These are phyloP conservation scores for Sedum album DNA, from an alignment of 164 flowering plant genomes.

Conservation along the genomic window DNA sequence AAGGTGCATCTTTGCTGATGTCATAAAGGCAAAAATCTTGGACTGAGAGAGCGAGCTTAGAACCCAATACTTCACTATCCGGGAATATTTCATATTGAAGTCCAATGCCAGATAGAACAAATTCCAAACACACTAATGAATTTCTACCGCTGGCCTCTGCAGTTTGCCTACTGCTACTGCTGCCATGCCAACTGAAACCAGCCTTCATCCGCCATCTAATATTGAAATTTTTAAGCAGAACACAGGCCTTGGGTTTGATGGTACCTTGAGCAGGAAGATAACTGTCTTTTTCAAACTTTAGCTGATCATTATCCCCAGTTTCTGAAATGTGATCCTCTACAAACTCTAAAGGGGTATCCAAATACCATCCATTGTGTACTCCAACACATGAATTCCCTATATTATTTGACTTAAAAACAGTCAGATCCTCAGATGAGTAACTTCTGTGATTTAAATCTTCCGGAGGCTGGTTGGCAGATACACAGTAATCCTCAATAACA, in stretches of 20 bases:
- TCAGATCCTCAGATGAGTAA: conserved; percentile 11
- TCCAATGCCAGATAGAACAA: conserved; percentile 46
- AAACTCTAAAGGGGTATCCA: conserved; percentile 39
- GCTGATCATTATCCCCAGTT: conserved; percentile 13
- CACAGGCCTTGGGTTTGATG: conserved; percentile 37
- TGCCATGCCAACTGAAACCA: conserved; percentile 71
- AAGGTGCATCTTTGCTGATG: conserved; percentile 70
- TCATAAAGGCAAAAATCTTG: conserved; percentile 70
- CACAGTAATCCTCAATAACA: conserved; percentile 67
- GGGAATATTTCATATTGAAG: conserved; percentile 60
- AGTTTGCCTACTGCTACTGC: conserved; percentile 15
- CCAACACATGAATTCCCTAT: conserved; percentile 17
- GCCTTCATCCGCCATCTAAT: conserved; percentile 73
- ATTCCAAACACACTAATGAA: conserved; percentile 49
- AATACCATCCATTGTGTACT: conserved; percentile 69
- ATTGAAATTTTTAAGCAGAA: conserved; percentile 54
- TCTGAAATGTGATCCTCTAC: conserved; percentile 68
- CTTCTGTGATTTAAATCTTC: conserved; percentile 27
- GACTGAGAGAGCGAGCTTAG: conserved; percentile 60
- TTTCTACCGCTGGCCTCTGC: conserved; percentile 39
- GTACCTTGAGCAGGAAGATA: conserved; percentile 18
- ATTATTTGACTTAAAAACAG: conserved; percentile 15
- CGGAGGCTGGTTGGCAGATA: conserved; percentile 43
- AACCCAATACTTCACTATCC: conserved; percentile 52
- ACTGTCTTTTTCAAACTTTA: conserved; percentile 18